Evolutionary conservation across 805 yeast genomes (phyloP), one percentile per base, ranked within the genome.

Genomic region (Ogataea nakhonphanomensis): DNA sequence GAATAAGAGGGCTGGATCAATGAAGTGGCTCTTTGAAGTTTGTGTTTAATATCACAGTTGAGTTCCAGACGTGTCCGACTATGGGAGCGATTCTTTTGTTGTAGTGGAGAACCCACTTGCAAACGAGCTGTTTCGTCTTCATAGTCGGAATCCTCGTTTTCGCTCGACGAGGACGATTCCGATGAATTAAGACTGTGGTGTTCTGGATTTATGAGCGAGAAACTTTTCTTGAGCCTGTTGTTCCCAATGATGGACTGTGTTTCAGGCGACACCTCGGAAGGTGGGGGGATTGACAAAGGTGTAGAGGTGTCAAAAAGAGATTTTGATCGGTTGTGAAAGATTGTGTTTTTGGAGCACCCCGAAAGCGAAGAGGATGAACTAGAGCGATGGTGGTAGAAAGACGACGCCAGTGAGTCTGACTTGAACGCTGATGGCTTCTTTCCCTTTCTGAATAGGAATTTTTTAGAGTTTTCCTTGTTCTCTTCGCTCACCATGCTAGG

Each of bases 51-150:
- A 22, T 45, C 48, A 1, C 44, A 32, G 26, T 43, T 47, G 21
- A 52, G 31, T 13, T 44, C 54, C 7, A 49, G 24, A 33, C 54
- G 43, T 20, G 42, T 37, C 13, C 50, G 34, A 22, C 43, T 28
- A 11, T 37, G 50, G 9, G 41, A 36, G 20, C 58, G 45, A n/a
- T 39, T 36, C 26, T 55, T 49, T 47, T 49, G 60, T 37, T 65
- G 74, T 35, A 67, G 44, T n/a, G 70, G 72, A 2, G 72, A 64
- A 1, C 70, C 69, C 21, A 59, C 48, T 35, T 61, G 65, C 35
- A 35, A 29, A 3, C 40, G 37, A 21, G 14, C 35, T 24, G 44
- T 34, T 11, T 48, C 51, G 31, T 42, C 49, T 8, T 47, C 51
- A 4, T 28, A 37, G 23, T 46, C 51, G 21, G 48, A 41, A 8